Evolutionary conservation across 306 rosid genomes (phyloP).

Genomic region (Argentina anserina): DNA sequence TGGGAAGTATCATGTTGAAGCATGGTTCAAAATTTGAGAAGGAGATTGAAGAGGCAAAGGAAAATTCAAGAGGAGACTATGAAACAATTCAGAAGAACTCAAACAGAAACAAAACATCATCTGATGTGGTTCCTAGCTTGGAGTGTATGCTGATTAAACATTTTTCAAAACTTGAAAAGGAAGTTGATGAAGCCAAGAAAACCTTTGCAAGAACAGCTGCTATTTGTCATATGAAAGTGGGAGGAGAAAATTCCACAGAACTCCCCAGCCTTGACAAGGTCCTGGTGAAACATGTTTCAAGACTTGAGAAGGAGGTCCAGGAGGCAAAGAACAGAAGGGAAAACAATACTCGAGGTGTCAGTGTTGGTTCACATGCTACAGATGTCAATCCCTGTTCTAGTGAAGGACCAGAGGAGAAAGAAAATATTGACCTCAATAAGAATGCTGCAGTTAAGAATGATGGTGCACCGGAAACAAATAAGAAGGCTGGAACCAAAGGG

Average conservation of each 20-base stretch:
- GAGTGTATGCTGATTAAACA: slow-evolving; percentile 26
- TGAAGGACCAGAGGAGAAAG: slow-evolving; percentile 51
- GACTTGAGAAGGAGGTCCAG: slow-evolving; percentile 78
- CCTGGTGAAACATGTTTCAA: slow-evolving; percentile 73
- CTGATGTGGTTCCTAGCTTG: slow-evolving; percentile 25
- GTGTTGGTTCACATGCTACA: slow-evolving; percentile 18
- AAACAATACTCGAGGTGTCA: slow-evolving; percentile 19
- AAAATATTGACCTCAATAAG: slow-evolving; percentile 40
- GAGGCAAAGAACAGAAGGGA: slow-evolving; percentile 64
- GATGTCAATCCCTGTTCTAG: slow-evolving; percentile 23
- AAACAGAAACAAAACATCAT: slow-evolving; percentile 5
- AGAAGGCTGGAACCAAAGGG: slow-evolving; percentile 5
- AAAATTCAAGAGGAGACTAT: slow-evolving; percentile 17
- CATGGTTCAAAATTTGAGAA: slow-evolving; percentile 43
- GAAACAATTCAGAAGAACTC: slow-evolving; percentile 11
- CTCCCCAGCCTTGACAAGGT: slow-evolving; percentile 73
- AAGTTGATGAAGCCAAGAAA: slow-evolving; percentile 33
- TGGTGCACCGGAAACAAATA: neutral
- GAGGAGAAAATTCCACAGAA: slow-evolving; percentile 41
- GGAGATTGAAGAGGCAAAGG: slow-evolving; percentile 42
- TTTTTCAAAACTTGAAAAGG: slow-evolving; percentile 38
- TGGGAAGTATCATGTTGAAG: slow-evolving; percentile 52
- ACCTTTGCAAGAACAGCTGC: neutral
- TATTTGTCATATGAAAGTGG: slow-evolving; percentile 18
- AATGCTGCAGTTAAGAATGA: slow-evolving; percentile 5